phyloP scores from a whole-genome alignment of 495 filamentous ascomycete genomes.

The Neurospora hispaniola region DNA sequence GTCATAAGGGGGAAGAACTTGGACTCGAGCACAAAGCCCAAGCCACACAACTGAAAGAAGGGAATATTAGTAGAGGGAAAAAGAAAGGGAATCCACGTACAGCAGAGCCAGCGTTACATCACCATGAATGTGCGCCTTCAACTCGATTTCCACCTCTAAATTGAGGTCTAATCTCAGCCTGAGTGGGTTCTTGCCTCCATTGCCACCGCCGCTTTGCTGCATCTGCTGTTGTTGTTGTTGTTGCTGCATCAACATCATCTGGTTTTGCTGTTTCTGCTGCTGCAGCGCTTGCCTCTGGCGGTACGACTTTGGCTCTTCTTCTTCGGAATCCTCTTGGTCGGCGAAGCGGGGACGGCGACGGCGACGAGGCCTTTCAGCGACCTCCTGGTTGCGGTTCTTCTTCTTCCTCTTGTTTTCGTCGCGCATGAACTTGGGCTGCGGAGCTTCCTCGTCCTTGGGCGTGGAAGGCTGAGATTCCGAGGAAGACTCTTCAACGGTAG shows the following conservation, averaged over 20 bases:
- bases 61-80: background rate
- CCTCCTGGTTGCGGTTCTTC: conserved; percentile 7
- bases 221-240: conserved; percentile 13
- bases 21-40: no score
- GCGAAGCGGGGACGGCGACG: conserved; percentile 4
- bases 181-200: conserved; percentile 59
- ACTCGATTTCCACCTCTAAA: conserved; percentile 77
- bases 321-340: conserved; percentile 4
- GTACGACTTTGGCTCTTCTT: conserved; percentile 7
- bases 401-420: conserved; percentile 14
- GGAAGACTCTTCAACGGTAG: conserved; percentile 1
- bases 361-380: conserved; percentile 9
- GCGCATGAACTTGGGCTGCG: conserved; percentile 27
- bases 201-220: conserved; percentile 21
- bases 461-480: conserved; percentile 21
- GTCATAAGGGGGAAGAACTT: no score
- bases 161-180: conserved; percentile 73
- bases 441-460: conserved; percentile 21
- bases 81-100: conserved; percentile 38
- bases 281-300: conserved; percentile 18
- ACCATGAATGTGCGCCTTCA: conserved; percentile 89
- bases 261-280: conserved; percentile 13
- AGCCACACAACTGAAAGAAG: background rate
- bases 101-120: conserved; percentile 78
- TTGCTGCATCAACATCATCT: conserved; percentile 16